Percentiles rank a stretch among this genome's conserved stretches.
phyloP scores from a whole-genome alignment of 345 rosid species.

The Erysimum cheiranthoides region DNA sequence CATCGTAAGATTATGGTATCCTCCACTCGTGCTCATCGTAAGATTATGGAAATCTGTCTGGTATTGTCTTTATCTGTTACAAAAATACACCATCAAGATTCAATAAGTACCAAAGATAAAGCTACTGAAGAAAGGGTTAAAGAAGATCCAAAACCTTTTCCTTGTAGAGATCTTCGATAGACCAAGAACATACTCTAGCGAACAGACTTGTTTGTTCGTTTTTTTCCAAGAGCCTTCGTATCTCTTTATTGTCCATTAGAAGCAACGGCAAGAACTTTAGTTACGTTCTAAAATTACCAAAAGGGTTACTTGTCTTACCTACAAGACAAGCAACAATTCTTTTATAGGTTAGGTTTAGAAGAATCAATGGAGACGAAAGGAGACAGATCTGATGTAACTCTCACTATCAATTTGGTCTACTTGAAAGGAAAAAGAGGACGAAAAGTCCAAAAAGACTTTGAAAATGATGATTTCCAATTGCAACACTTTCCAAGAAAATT shows the following conservation, averaged over 20 bases:
- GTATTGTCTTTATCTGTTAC: too few species aligned
- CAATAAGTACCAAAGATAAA: too few species aligned
- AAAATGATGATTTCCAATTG: conserved; percentile 2
- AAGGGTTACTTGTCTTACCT: background rate
- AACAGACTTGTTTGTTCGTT: conserved; percentile 16
- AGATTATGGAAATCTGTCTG: too few species aligned
- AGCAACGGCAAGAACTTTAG: too few species aligned
- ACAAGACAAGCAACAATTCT: background rate
- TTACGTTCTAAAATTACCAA: background rate
- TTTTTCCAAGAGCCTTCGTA: conserved; percentile 1
- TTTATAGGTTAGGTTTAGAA: background rate
- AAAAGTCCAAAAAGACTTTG: conserved; percentile 26
- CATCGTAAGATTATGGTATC: too few species aligned
- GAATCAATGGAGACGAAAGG: background rate
- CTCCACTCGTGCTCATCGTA: too few species aligned
- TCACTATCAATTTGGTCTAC: background rate
- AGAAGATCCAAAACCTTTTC: too few species aligned
- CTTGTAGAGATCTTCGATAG: too few species aligned
- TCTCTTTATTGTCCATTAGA: conserved; percentile 13
- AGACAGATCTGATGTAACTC: background rate
- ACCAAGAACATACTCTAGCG: conserved; percentile 48
- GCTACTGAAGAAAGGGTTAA: too few species aligned
- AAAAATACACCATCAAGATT: too few species aligned
- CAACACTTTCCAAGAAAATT: conserved; percentile 8
- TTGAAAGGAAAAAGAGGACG: too few species aligned